A percentile compares a stretch with the other conserved stretches of the same genome.
phyloP scores from a whole-genome alignment of 2,329 filamentous ascomycete genomes.

The Aaosphaeria pasadenensis region DNA sequence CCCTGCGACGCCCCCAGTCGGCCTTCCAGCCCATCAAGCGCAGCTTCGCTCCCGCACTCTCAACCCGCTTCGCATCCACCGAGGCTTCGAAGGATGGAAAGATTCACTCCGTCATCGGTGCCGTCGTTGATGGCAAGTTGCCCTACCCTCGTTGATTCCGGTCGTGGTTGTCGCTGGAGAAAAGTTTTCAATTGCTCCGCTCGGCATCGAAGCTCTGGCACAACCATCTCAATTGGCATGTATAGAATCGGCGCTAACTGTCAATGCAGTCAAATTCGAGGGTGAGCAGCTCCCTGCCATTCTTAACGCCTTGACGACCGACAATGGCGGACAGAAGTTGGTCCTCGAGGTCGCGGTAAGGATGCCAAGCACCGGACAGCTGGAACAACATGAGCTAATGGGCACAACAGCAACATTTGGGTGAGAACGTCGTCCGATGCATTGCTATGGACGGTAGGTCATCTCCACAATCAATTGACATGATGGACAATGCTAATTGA shows the following conservation, averaged over 20 bases:
- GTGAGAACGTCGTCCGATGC: conserved; percentile 97
- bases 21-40: conserved; percentile 55
- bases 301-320: conserved; percentile 91
- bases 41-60: conserved; percentile 57
- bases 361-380: conserved; percentile 24
- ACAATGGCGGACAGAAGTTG: conserved; percentile 91
- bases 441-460: conserved; percentile 99
- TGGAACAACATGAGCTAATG: conserved; percentile 13
- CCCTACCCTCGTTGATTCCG: not conserved
- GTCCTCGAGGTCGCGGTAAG: conserved; percentile 94
- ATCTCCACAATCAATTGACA: conserved; percentile 1
- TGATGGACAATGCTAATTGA: conserved; percentile 15
- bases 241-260: not conserved
- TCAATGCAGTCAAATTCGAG: conserved; percentile 75
- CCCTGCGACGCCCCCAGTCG: conserved; percentile 51
- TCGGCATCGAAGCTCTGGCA: conserved; percentile 21
- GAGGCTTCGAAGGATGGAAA: conserved; percentile 58
- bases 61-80: conserved; percentile 61
- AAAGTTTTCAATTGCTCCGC: conserved; percentile 28
- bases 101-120: conserved; percentile 84
- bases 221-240: conserved; percentile 20
- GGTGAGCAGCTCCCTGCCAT: conserved; percentile 89
- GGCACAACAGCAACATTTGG: conserved; percentile 83
- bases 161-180: conserved; percentile 38
- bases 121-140: conserved; percentile 85